Conservation (phyloP, 2,329 filamentous ascomycete species). For the Epichloe festucae region DNA sequence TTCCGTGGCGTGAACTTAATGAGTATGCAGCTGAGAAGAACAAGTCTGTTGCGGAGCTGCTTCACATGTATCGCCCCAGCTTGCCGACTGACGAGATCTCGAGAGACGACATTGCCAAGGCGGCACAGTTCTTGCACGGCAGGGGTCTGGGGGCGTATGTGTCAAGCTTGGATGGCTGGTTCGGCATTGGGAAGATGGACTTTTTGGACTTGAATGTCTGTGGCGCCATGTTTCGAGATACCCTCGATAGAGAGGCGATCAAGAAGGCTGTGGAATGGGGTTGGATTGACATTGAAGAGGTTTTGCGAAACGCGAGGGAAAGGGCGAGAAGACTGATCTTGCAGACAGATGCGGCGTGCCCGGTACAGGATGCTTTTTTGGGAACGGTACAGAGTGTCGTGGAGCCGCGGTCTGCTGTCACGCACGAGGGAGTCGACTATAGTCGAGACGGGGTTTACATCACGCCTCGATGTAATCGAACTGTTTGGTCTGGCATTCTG, state of each 20-base stretch:
- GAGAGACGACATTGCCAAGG: constrained; percentile 8
- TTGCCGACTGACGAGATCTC: constrained; percentile 13
- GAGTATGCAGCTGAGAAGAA: constrained; percentile 5
- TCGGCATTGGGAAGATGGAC: constrained; percentile 4
- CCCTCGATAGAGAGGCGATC: constrained; percentile 9
- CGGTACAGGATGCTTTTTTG: not conserved
- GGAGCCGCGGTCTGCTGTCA: not conserved
- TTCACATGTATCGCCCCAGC: constrained; percentile 10
- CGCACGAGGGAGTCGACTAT: not conserved
- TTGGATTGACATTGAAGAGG: constrained; percentile 8
- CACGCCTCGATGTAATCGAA: constrained; percentile 1
- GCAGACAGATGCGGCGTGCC: not conserved
- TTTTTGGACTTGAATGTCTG: constrained; percentile 16
- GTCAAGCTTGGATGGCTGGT: constrained; percentile 8
- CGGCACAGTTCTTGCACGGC: constrained; percentile 9
- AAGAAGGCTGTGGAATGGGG: constrained; percentile 3
- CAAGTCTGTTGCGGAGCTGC: constrained; percentile 4
- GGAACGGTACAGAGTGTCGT: not conserved
- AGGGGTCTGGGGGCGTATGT: constrained; percentile 1
- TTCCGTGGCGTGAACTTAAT: constrained; percentile 6
- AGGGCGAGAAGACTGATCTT: not conserved
- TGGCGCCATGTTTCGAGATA: constrained; percentile 11
- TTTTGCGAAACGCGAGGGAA: not conserved
- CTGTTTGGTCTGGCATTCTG: constrained; percentile 3
- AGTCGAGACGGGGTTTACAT: constrained; percentile 1